These are phyloP conservation scores for Pseudogymnoascus sp. DNA, from an alignment of 2,329 filamentous ascomycete genomes.

Conservation along the genomic window DNA sequence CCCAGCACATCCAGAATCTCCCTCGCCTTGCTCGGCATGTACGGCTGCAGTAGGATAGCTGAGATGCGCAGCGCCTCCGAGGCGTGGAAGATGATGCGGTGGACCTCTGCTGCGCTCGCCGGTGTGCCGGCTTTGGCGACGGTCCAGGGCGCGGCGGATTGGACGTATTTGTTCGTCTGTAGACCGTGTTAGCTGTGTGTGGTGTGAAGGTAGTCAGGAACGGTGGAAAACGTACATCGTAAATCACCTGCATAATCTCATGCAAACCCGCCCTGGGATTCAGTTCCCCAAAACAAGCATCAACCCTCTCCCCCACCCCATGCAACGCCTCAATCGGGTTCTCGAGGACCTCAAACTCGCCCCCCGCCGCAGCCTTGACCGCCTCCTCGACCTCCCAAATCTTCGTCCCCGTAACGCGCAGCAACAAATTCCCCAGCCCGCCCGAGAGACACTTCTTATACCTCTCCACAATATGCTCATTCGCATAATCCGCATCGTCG, in stretches of 20 bases:
- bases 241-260: conserved; percentile 53
- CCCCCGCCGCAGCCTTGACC: conserved; percentile 22
- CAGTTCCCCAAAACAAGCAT: conserved; percentile 51
- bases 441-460: conserved; percentile 75
- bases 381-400: conserved; percentile 58
- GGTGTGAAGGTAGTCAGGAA: neutral
- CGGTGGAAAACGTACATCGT: conserved; percentile 38
- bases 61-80: conserved; percentile 70
- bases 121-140: conserved; percentile 34
- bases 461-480: conserved; percentile 60
- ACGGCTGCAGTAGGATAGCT: conserved; percentile 81
- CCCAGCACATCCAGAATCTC: conserved; percentile 70
- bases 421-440: conserved; percentile 72
- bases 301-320: conserved; percentile 34
- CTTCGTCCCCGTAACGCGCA: conserved; percentile 59
- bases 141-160: conserved; percentile 60
- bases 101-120: conserved; percentile 34
- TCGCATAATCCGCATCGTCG: conserved; percentile 79
- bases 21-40: conserved; percentile 72
- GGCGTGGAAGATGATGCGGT: conserved; percentile 58
- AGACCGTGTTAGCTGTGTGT: conserved; percentile 12
- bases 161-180: conserved; percentile 60
- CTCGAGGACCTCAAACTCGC: conserved; percentile 15
- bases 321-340: conserved; percentile 34
- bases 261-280: conserved; percentile 59